Percentiles rank a stretch among this genome's conserved stretches.
These are phyloP conservation scores for Boletus reticuloceps DNA, from an alignment of 768 basidiomycete species.

Conservation along the genomic window DNA sequence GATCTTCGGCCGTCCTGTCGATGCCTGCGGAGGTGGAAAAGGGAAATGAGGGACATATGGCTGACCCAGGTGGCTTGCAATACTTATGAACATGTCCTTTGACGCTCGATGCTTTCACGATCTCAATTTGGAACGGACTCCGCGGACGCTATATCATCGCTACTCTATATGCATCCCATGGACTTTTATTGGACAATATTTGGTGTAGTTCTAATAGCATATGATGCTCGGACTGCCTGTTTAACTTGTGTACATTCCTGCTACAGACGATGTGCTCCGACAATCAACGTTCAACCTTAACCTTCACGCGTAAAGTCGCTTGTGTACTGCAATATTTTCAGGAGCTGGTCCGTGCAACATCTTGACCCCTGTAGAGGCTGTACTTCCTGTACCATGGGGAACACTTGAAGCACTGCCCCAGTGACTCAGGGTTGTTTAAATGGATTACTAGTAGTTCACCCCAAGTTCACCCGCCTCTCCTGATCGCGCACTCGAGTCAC, in stretches of 20 bases:
- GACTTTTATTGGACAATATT: slow-evolving; percentile 7
- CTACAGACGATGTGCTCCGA: background rate
- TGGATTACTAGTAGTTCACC: too few species aligned
- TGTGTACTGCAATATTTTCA: background rate
- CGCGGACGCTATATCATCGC: background rate
- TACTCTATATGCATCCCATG: background rate
- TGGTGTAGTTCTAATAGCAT: slow-evolving; percentile 1
- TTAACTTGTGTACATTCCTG: background rate
- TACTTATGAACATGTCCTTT: slow-evolving; percentile 36
- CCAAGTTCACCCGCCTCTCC: too few species aligned
- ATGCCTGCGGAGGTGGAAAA: slow-evolving; percentile 34
- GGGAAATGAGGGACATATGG: slow-evolving; percentile 47
- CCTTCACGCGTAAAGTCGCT: background rate
- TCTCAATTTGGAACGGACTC: background rate
- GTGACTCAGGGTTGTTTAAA: background rate
- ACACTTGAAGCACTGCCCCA: background rate
- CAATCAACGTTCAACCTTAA: background rate
- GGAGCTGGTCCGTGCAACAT: background rate
- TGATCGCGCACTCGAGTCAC: background rate
- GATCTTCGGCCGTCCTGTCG: slow-evolving; percentile 23
- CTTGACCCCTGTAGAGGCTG: slow-evolving; percentile 1
- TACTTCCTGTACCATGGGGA: slow-evolving; percentile 7
- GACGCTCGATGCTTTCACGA: background rate
- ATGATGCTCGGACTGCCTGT: background rate
- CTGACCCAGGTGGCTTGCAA: slow-evolving; percentile 46